Evolutionary conservation across 2,329 filamentous ascomycete species (phyloP).

Genomic region (Dryadomyces quercivorus): DNA sequence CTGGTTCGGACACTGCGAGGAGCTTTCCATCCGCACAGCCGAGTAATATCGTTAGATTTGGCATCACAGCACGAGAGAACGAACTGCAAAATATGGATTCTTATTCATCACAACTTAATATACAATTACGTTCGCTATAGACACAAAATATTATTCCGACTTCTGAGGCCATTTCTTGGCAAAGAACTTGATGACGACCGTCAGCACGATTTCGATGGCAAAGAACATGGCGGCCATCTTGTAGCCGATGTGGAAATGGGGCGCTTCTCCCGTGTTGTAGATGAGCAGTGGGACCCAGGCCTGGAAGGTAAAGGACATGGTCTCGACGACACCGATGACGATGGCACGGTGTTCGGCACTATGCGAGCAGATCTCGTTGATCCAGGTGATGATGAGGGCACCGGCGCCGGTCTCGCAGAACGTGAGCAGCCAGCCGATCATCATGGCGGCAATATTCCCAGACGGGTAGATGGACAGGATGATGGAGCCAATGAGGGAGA

Average conservation of each 20-base stretch:
- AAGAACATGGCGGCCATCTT: slow-evolving; percentile 17
- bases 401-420: slow-evolving; percentile 7
- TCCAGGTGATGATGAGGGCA: slow-evolving; percentile 8
- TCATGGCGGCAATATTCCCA: slow-evolving; percentile 3
- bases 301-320: slow-evolving; percentile 7
- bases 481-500: slow-evolving; percentile 8
- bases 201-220: slow-evolving; percentile 10
- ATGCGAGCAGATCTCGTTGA: slow-evolving; percentile 9
- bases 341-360: slow-evolving; percentile 8
- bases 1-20: no score
- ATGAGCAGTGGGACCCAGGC: slow-evolving; percentile 10
- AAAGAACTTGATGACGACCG: background rate
- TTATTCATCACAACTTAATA: no score
- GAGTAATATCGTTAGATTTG: no score
- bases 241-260: slow-evolving; percentile 15
- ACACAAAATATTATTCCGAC: slow-evolving; percentile 1
- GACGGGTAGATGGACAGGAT: slow-evolving; percentile 4
- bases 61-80: no score
- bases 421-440: slow-evolving; percentile 8
- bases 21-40: no score
- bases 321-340: slow-evolving; percentile 9
- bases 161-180: background rate
- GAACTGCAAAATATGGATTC: no score
- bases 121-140: no score
- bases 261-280: slow-evolving; percentile 10